Base-by-base conservation (phyloP, 1,284 basidiomycete species). In the Trichosporon sp. region DNA sequence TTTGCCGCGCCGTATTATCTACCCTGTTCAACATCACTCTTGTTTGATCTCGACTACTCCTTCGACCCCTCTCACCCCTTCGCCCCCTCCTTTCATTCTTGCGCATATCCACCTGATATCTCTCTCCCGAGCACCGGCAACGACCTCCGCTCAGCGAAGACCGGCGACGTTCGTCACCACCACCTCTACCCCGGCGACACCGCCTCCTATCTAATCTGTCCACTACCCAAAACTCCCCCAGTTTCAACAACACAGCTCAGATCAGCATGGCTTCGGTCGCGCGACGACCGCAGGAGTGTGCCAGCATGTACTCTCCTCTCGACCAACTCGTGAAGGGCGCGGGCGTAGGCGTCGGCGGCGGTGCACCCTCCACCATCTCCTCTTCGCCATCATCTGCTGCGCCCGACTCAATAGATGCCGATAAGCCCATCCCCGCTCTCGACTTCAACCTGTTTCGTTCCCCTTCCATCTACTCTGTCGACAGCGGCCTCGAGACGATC, bases 381-480 rank as follows among this genome's bases (percentile, higher is more conserved):
- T 46, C 38, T 5, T 59, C 51, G 11, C 10, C 59, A 5, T 59
- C 54, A 26, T 37, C 63, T 35, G 32, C 59, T 35, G 32, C 59
- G 59, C 59, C 31, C 59, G 59, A 63, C 8, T 35, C 59, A 35
- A 37, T 8, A 37, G 61, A 46, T 35, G 73, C 74, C 11, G 59
- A 63, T 14, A 63, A 35, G 59, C 75, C 78, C 10, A 76, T 81
- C 43, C 81, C 81, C n/a, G 66, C 78, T 0, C 70, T 83, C 65
- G 73, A 81, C 65, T 75, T 82, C 65, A 80, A 82, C 68, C 75
- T 83, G 32, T 83, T 83, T 69, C 77, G 81, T 14, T 75, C 77
- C 4, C 73, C 75, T 12, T 80, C 78, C 10, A 70, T 80, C 63
- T 80, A 79, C 70, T 82, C 81, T 8, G 74, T 81, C 69, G 78